Base-by-base conservation (phyloP, 169 alveolate species). In the Cryptosporidium meleagridis region DNA sequence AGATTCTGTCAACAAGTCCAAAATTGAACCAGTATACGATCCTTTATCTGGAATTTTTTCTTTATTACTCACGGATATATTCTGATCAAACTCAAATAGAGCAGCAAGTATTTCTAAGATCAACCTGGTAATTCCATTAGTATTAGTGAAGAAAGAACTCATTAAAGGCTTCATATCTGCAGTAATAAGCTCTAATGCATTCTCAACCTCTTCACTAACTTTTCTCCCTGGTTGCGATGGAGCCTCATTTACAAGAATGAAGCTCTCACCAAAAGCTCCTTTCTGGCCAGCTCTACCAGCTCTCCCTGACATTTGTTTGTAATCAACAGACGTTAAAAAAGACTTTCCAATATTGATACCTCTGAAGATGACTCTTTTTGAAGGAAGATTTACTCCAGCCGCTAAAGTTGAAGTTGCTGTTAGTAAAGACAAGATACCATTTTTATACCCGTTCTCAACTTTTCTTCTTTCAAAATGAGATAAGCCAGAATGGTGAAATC, bases 311-410 rank as follows among this genome's bases (percentile, higher is more conserved):
- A 95, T 95, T 73, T 95, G 95, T 69, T 93, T 91, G 69, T 92
- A 95, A 35, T 91, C 89, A 29, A 92, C 91, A 21, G 85, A 71
- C n/a, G 92, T 91, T 61, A 95, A 59, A 37, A 80, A 84, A 33
- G 93, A 91, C 26, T 44, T 84, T 26, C 96, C 93, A 61, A 93
- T 84, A 52, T 91, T 91, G 10, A 94, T 92, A 1, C 94, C 91
- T 21, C 95, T 85, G 51, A 95, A 86, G 21, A 95, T 85, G 85
- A 95, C 97, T 75, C 96, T 93, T 48, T 92, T 92, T 10, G 96
- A 95, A 4, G 97, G 97, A 14, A 95, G 91, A 87, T 95, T 95
- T 53, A 95, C 97, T 16, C 97, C 97, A 0, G 95, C 95, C 3
- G 97, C 97, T 23, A 95, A 91, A 6, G 97, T 95, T 29, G 96